A percentile compares a stretch with the other conserved stretches of the same genome.
Evolutionary conservation across 1,139 yeast species (phyloP).

Genomic region (Groenewaldozyma auringiensis): DNA sequence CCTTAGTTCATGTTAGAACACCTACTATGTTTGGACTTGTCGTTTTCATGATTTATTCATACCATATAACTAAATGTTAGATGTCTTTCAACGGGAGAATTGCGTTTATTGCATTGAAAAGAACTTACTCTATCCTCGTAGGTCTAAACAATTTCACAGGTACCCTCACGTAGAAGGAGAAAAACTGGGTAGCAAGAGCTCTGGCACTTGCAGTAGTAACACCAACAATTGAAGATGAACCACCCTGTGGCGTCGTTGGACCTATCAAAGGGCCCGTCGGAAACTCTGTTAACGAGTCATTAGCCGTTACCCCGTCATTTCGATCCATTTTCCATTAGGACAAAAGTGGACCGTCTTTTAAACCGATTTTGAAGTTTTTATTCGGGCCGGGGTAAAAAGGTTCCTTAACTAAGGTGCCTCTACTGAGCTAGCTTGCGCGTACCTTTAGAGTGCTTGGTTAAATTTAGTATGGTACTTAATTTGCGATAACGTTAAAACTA

Average conservation of each 20-base stretch:
- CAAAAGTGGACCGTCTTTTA: too few relatives aligned
- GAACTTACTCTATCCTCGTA: conserved; percentile 73
- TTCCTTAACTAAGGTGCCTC: too few relatives aligned
- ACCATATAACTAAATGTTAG: conserved; percentile 7
- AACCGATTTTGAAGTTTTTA: too few relatives aligned
- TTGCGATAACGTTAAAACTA: too few relatives aligned
- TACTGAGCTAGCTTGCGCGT: too few relatives aligned
- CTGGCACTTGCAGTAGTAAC: conserved; percentile 76
- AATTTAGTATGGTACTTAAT: too few relatives aligned
- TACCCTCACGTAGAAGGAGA: conserved; percentile 70
- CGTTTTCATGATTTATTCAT: neutral
- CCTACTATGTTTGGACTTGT: neutral
- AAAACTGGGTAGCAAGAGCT: conserved; percentile 72
- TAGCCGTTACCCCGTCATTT: neutral
- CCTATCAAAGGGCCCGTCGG: neutral
- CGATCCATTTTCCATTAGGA: neutral
- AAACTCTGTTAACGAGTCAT: neutral
- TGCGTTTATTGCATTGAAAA: too few relatives aligned
- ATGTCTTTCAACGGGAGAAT: too few relatives aligned
- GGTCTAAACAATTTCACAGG: conserved; percentile 82
- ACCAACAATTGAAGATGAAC: conserved; percentile 36
- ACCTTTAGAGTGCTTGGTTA: too few relatives aligned
- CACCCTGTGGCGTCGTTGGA: neutral
- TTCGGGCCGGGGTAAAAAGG: too few relatives aligned
- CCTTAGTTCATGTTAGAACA: conserved; percentile 13